Evolutionary conservation across 1,284 basidiomycete genomes (phyloP), one percentile per base, ranked within the genome.

Genomic region (Rhodotorula sp.): DNA sequence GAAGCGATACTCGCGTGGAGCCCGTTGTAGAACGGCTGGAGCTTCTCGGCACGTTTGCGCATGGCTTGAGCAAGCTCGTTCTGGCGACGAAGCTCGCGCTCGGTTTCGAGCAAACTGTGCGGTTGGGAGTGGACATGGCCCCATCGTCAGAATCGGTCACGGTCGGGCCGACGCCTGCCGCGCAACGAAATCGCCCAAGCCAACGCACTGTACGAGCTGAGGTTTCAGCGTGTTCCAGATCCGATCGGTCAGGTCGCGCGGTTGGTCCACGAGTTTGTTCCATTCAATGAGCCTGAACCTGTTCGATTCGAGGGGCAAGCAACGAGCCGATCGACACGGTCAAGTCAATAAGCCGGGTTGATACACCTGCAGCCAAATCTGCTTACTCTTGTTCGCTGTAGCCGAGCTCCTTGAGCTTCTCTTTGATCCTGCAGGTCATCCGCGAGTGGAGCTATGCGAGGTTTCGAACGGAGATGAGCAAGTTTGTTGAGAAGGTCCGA

Each of bases 331-430:
- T 10, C 38, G 10, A 10, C 38, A 43, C 12, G 10, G 38, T 12
- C 38, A 43, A 43, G 38, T 43, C 12, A 4, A 5, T 6, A 5
- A 16, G 47, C n/a, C 38, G 57, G 45, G 57, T 6, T 19, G 57
- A 58, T 21, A 21, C 38, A 23, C 21, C 34, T 43, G 57, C 62
- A 5, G 10, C 12, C 26, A 10, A 1, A 4, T 28, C 43, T 45
- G 16, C 23, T 21, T 21, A 52, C n/a, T 71, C 69, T 0, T n/a
- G 12, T 0, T 45, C n/a, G 2, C 28, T 58, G 47, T 69, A 70
- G 10, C 69, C 72, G 23, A 71, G 64, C 23, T 60, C 67, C n/a
- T 45, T 28, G 5, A 73, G 65, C 34, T 69, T 73, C 26, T 23
- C 62, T 5, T 59, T 48, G 64, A 73, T 67, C 28, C 66, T 73